phyloP scores from a whole-genome alignment of 2,329 filamentous ascomycete species.

The Daldinia eschscholtzii region DNA sequence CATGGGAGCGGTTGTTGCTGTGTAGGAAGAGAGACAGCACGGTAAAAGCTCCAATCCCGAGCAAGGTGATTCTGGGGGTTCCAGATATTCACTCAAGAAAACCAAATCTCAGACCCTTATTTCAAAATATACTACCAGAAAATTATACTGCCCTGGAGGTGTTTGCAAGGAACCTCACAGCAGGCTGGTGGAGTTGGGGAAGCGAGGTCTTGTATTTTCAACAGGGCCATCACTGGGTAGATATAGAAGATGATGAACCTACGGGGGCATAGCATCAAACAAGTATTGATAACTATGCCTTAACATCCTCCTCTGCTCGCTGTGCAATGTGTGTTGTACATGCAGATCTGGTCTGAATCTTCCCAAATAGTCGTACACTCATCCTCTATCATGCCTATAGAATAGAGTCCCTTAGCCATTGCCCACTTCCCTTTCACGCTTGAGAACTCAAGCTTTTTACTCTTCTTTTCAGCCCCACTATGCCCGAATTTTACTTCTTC shows the following conservation, averaged over 20 bases:
- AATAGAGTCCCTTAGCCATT: conserved; percentile 7
- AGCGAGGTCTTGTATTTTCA: conserved; percentile 80
- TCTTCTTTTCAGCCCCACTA: background rate
- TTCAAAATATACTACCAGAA: conserved; percentile 66
- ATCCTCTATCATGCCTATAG: conserved; percentile 30
- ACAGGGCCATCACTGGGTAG: conserved; percentile 64
- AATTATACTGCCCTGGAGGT: conserved; percentile 75
- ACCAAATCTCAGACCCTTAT: conserved; percentile 74
- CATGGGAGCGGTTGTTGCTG: conserved; percentile 80
- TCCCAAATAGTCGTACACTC: conserved; percentile 27
- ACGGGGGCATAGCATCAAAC: conserved; percentile 30
- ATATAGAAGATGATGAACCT: conserved; percentile 25
- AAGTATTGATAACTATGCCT: background rate
- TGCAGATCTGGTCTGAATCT: conserved; percentile 23
- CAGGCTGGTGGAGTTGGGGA: conserved; percentile 84
- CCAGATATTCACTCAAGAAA: conserved; percentile 85
- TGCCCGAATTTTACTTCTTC: conserved; percentile 4
- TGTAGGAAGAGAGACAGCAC: conserved; percentile 60
- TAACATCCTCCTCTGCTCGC: background rate
- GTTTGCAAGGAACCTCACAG: conserved; percentile 79
- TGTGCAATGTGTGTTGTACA: conserved; percentile 41
- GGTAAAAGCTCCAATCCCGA: conserved; percentile 54
- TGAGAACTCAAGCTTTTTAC: background rate
- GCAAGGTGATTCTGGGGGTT: conserved; percentile 74
- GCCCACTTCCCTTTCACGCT: background rate